These are phyloP conservation scores for Aspergillus texensis DNA, from an alignment of 2,329 filamentous ascomycete species.

Conservation along the genomic window DNA sequence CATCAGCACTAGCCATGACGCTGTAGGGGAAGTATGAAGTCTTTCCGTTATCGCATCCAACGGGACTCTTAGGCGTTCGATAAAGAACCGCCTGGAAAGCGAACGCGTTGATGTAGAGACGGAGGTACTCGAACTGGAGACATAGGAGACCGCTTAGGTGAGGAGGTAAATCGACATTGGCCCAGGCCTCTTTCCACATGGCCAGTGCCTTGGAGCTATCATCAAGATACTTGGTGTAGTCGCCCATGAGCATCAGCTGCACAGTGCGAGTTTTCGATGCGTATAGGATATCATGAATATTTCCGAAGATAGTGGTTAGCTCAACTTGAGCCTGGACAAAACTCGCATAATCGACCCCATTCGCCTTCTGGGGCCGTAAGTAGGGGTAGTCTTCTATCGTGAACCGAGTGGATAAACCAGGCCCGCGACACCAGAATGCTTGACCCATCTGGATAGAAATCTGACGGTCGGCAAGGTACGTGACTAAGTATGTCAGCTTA, in stretches of 20 bases:
- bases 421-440: constrained; percentile 21
- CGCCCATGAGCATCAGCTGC: constrained; percentile 3
- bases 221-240: constrained; percentile 9
- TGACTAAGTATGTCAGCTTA: constrained; percentile 2
- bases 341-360: constrained; percentile 2
- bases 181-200: constrained; percentile 7
- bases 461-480: constrained; percentile 19
- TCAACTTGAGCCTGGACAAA: constrained; percentile 10
- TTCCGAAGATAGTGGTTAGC: constrained; percentile 5
- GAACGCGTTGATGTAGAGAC: constrained; percentile 19
- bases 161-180: background rate
- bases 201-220: constrained; percentile 6
- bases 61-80: background rate
- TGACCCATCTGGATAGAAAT: constrained; percentile 23
- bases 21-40: constrained; percentile 13
- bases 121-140: constrained; percentile 14
- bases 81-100: constrained; percentile 20
- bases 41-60: background rate
- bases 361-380: background rate
- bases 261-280: constrained; percentile 5
- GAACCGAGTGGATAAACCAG: constrained; percentile 18
- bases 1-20: constrained; percentile 21
- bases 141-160: background rate
- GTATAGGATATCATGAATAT: constrained; percentile 6
- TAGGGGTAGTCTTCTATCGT: constrained; percentile 18